These are phyloP conservation scores for Posidonia australis DNA, from an alignment of 106 monocot genomes.

Conservation along the genomic window DNA sequence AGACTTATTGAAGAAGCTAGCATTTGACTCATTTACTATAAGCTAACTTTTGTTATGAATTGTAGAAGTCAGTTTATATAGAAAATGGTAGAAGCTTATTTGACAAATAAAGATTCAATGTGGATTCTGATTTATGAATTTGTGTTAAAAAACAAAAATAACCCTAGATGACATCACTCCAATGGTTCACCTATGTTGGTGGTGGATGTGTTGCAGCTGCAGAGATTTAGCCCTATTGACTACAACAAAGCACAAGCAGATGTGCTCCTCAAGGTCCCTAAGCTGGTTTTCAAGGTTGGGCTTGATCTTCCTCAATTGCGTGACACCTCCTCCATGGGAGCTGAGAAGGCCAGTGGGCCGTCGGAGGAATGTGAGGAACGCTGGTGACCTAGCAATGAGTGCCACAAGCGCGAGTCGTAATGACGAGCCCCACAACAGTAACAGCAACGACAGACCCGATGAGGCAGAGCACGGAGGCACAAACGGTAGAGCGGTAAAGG, in stretches of 20 bases:
- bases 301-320: conserved; percentile 40
- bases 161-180: too few species aligned
- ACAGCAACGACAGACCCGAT: conserved; percentile 21
- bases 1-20: too few species aligned
- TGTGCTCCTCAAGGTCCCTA: too few species aligned
- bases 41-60: too few species aligned
- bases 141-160: too few species aligned
- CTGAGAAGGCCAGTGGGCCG: conserved; percentile 16
- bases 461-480: conserved; percentile 33
- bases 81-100: too few species aligned
- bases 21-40: too few species aligned
- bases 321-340: conserved; percentile 39
- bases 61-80: too few species aligned
- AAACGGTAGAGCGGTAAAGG: conserved; percentile 21
- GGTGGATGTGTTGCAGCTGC: conserved; percentile 40
- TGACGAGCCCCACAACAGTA: conserved; percentile 24
- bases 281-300: conserved; percentile 21
- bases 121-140: too few species aligned
- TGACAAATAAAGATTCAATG: too few species aligned
- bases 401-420: conserved; percentile 38
- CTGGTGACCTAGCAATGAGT: conserved; percentile 7
- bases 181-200: background rate
- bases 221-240: too few species aligned
- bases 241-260: too few species aligned
- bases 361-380: background rate